Conservation (phyloP, 176 grass and related monocot species). For the Avena insularis region DNA sequence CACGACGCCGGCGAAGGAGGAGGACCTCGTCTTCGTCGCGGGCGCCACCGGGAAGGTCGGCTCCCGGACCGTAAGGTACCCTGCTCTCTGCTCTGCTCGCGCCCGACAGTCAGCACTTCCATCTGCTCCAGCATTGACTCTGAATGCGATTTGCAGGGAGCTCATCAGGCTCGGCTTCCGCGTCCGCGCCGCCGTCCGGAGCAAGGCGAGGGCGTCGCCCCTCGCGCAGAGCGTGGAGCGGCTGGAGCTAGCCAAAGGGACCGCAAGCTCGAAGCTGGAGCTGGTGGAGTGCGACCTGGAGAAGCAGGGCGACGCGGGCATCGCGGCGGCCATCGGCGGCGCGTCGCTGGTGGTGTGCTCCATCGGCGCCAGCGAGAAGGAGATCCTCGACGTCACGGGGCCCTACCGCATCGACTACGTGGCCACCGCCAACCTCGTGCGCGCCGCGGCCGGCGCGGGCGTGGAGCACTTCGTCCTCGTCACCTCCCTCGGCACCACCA, state of each 20-base stretch:
- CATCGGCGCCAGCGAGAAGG: conserved; percentile 94
- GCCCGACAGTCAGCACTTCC: not conserved
- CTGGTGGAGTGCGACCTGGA: conserved; percentile 92
- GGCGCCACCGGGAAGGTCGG: conserved; percentile 51
- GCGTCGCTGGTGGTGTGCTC: conserved; percentile 76
- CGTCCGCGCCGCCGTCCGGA: conserved; percentile 80
- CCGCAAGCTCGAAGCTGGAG: conserved; percentile 57
- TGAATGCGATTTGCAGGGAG: conserved; percentile 44
- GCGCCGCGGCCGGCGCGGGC: conserved; percentile 63
- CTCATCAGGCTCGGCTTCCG: conserved; percentile 90
- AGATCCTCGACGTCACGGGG: conserved; percentile 78
- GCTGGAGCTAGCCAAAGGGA: conserved; percentile 54
- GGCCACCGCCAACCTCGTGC: conserved; percentile 75
- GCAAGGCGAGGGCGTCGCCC: conserved; percentile 60
- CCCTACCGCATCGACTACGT: conserved; percentile 92
- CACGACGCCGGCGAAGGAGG: conserved; percentile 1
- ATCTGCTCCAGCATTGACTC: not conserved
- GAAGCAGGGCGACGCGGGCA: conserved; percentile 54
- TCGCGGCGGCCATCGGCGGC: conserved; percentile 63
- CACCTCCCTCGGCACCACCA: conserved; percentile 88
- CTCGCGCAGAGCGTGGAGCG: conserved; percentile 79
- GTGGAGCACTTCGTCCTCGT: conserved; percentile 93
- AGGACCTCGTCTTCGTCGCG: conserved; percentile 51
- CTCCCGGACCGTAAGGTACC: conserved; percentile 39
- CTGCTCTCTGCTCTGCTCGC: not conserved